phyloP scores from a whole-genome alignment of 352 stramenopile genomes.

The Phytophthora idaei region DNA sequence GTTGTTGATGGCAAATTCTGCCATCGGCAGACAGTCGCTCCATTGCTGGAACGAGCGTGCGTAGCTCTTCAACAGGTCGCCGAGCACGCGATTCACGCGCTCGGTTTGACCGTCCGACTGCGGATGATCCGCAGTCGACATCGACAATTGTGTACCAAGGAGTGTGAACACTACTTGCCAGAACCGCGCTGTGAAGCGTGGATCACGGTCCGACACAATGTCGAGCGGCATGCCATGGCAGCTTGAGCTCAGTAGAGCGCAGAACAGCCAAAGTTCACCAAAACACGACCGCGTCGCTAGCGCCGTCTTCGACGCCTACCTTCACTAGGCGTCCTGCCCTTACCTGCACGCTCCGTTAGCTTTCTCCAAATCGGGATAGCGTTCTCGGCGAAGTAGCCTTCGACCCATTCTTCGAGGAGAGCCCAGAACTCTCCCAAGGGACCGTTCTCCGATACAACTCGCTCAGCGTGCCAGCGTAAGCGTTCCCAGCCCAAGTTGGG shows the following conservation, averaged over 20 bases:
- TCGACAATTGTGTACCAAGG: too few relatives aligned
- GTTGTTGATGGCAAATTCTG: too few relatives aligned
- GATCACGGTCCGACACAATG: too few relatives aligned
- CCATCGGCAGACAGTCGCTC: too few relatives aligned
- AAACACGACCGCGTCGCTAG: neutral
- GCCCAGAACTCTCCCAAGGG: neutral
- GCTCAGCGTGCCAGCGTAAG: neutral
- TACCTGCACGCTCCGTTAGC: neutral
- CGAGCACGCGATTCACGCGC: too few relatives aligned
- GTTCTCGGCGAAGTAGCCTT: neutral
- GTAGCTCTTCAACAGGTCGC: too few relatives aligned
- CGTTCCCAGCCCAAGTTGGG: neutral
- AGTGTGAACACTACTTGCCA: too few relatives aligned
- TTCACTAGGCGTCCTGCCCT: neutral
- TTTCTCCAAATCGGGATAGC: neutral
- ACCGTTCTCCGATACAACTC: neutral
- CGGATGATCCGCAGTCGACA: too few relatives aligned
- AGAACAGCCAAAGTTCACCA: neutral
- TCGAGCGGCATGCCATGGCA: too few relatives aligned
- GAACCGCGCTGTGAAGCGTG: too few relatives aligned
- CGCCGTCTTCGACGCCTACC: neutral
- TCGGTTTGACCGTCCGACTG: too few relatives aligned
- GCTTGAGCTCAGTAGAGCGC: neutral
- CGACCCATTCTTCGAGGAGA: neutral
- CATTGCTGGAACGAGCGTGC: too few relatives aligned